These are phyloP conservation scores for Zopfia rhizophila DNA, from an alignment of 2,329 filamentous ascomycete species.

Conservation along the genomic window DNA sequence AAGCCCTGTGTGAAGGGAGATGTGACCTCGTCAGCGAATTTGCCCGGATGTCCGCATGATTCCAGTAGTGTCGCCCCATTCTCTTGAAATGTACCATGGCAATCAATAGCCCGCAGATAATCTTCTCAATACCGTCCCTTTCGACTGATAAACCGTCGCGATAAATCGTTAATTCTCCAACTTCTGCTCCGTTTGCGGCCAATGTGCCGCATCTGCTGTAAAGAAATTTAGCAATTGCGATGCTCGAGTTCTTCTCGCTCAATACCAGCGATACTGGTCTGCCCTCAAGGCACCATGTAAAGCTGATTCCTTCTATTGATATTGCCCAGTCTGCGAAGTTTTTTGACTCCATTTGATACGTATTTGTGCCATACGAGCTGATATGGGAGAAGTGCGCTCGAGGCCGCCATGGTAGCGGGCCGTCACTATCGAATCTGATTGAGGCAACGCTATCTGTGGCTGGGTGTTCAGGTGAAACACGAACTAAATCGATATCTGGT, in stretches of 20 bases:
- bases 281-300: slow-evolving; percentile 37
- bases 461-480: slow-evolving; percentile 24
- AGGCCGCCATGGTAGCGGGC: slow-evolving; percentile 45
- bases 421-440: slow-evolving; percentile 40
- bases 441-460: slow-evolving; percentile 35
- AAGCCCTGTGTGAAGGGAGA: slow-evolving; percentile 9
- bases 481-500: slow-evolving; percentile 42
- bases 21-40: slow-evolving; percentile 6
- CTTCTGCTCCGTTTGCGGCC: slow-evolving; percentile 39
- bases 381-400: slow-evolving; percentile 38
- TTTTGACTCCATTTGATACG: slow-evolving; percentile 40
- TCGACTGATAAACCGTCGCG: slow-evolving; percentile 34
- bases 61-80: slow-evolving; percentile 35
- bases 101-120: slow-evolving; percentile 41
- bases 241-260: slow-evolving; percentile 22
- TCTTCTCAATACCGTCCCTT: slow-evolving; percentile 35
- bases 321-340: slow-evolving; percentile 45
- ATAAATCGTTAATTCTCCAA: slow-evolving; percentile 40
- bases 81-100: slow-evolving; percentile 38
- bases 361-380: slow-evolving; percentile 16
- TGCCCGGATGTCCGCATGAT: slow-evolving; percentile 13
- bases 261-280: slow-evolving; percentile 36
- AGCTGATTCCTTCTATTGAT: slow-evolving; percentile 25
- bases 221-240: slow-evolving; percentile 43
- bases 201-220: slow-evolving; percentile 38